Percentiles rank a stretch among this genome's conserved stretches.
Conservation (phyloP, 768 basidiomycete species). For the Candolleomyces efflorescens region DNA sequence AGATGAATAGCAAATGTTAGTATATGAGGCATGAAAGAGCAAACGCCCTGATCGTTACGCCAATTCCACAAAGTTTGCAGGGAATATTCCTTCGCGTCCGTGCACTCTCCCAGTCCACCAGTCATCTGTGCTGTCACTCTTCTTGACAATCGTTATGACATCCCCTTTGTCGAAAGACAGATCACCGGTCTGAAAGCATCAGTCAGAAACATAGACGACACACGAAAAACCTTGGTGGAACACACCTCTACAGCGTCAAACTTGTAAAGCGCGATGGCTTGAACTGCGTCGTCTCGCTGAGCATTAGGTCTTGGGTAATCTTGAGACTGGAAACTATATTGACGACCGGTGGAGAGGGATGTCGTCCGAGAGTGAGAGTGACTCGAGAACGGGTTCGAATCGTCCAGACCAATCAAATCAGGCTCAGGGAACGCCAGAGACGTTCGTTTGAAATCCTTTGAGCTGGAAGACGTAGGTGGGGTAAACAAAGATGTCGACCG, state of each 20-base stretch:
- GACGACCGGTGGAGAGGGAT: slow-evolving; percentile 9
- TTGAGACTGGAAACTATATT: slow-evolving; percentile 36
- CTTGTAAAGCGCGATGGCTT: slow-evolving; percentile 72
- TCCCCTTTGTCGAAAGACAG: slow-evolving; percentile 75
- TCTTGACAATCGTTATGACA: slow-evolving; percentile 63
- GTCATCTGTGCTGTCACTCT: slow-evolving; percentile 68
- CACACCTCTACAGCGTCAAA: slow-evolving; percentile 70
- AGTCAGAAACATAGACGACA: slow-evolving; percentile 3
- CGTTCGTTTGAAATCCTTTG: background rate
- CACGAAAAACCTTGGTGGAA: background rate
- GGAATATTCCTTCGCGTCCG: slow-evolving; percentile 64
- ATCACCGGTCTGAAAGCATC: slow-evolving; percentile 55
- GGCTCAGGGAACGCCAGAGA: background rate
- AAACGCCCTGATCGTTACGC: slow-evolving; percentile 29
- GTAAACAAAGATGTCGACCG: slow-evolving; percentile 3
- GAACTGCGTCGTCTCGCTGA: slow-evolving; percentile 57
- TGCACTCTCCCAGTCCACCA: slow-evolving; percentile 81
- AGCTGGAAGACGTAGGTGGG: background rate
- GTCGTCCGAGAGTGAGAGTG: background rate
- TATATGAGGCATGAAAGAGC: no score
- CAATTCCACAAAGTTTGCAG: slow-evolving; percentile 82
- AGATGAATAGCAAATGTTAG: no score
- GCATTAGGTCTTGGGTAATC: slow-evolving; percentile 45
- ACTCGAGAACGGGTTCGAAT: background rate
- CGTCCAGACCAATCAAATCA: background rate